Percentiles rank a stretch among this genome's conserved stretches.
phyloP scores from a whole-genome alignment of 176 grass and related monocot genomes.

The Triticum turgidum region DNA sequence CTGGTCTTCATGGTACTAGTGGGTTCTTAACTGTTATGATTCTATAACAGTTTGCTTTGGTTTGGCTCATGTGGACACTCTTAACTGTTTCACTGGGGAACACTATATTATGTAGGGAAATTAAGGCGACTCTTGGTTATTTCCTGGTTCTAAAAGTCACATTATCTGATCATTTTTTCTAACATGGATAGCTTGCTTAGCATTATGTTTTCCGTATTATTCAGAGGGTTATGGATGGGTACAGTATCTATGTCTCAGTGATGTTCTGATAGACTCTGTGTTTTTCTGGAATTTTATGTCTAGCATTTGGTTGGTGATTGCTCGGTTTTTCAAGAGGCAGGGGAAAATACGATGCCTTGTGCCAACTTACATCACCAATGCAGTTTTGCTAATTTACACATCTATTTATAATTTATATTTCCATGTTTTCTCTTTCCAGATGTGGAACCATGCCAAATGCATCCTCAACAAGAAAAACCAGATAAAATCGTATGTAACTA shows the following conservation, averaged over 20 bases:
- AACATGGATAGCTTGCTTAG: not conserved
- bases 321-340: not conserved
- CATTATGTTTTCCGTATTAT: not conserved
- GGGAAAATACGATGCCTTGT: not conserved
- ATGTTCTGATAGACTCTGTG: not conserved
- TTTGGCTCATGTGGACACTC: not conserved
- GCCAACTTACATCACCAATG: slow-evolving; percentile 10
- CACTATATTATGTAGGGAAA: not conserved
- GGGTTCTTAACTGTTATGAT: not conserved
- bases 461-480: slow-evolving; percentile 88
- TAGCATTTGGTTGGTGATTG: not conserved
- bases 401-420: slow-evolving; percentile 26
- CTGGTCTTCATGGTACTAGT: not conserved
- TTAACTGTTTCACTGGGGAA: not conserved
- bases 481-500: slow-evolving; percentile 72
- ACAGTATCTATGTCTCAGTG: not conserved
- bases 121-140: not conserved
- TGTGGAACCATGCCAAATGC: slow-evolving; percentile 95
- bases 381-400: not conserved
- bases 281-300: not conserved
- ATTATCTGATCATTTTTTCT: not conserved
- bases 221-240: not conserved
- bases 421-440: slow-evolving; percentile 48
- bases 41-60: not conserved
- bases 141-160: slow-evolving; percentile 1